Conservation (phyloP, 331 rosid species). For the Malus hybrid region DNA sequence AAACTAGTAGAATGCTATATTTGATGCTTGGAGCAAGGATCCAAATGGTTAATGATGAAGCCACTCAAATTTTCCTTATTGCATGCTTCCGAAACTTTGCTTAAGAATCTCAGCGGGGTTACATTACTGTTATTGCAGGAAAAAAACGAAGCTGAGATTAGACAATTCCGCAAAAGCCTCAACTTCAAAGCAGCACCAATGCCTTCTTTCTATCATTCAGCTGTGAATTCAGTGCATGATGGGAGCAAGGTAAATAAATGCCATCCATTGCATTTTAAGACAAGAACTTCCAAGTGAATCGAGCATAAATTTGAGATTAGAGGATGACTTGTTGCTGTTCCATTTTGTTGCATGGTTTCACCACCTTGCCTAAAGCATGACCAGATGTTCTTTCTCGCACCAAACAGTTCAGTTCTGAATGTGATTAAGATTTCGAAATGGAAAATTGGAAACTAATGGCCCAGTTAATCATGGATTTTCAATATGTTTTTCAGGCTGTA, state of each 20-base stretch:
- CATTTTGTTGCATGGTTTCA: background rate
- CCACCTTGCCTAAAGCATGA: background rate
- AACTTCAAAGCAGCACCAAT: conserved; percentile 70
- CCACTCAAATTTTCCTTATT: background rate
- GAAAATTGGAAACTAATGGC: background rate
- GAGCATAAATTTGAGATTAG: background rate
- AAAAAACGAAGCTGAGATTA: conserved; percentile 55
- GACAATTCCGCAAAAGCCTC: conserved; percentile 49
- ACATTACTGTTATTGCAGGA: conserved; percentile 32
- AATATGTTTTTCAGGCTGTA: conserved; percentile 25
- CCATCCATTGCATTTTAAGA: background rate
- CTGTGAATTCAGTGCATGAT: conserved; percentile 25
- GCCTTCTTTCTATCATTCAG: conserved; percentile 52
- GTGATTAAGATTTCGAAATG: background rate
- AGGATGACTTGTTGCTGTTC: background rate
- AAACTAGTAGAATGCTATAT: background rate
- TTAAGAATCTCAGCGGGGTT: conserved; percentile 14
- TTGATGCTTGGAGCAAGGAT: no score
- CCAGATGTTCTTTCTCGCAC: background rate
- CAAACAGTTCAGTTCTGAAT: background rate
- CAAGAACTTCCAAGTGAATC: background rate
- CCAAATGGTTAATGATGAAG: background rate
- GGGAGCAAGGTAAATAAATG: conserved; percentile 45
- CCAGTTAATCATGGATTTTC: background rate
- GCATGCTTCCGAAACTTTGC: background rate